Evolutionary conservation across 2,329 filamentous ascomycete genomes (phyloP).

Genomic region (Calonectria montana): DNA sequence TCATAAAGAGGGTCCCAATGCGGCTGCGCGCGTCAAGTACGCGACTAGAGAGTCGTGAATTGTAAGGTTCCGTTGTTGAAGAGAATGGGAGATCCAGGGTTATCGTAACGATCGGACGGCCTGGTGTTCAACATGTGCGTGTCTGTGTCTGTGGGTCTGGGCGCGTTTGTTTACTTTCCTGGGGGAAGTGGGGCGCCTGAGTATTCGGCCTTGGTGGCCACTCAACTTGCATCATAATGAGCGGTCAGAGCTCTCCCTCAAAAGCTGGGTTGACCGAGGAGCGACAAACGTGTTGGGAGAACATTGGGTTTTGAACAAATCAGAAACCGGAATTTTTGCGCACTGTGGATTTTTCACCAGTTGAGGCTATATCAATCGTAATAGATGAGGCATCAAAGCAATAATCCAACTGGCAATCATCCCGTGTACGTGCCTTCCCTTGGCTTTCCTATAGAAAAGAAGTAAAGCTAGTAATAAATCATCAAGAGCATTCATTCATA

Average conservation of each 20-base stretch:
- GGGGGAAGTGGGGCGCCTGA: slow-evolving; percentile 29
- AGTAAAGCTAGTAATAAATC: not conserved
- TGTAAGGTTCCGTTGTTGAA: slow-evolving; percentile 29
- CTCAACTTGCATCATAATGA: slow-evolving; percentile 14
- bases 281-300: not conserved
- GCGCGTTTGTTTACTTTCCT: slow-evolving; percentile 51
- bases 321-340: not conserved
- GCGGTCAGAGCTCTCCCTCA: not conserved
- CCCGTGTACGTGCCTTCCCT: not conserved
- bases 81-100: slow-evolving; percentile 28
- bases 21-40: slow-evolving; percentile 18
- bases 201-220: slow-evolving; percentile 21
- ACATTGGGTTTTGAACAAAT: not conserved
- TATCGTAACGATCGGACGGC: slow-evolving; percentile 24
- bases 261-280: not conserved
- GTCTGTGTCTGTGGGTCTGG: slow-evolving; percentile 31
- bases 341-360: not conserved
- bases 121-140: slow-evolving; percentile 20
- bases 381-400: not conserved
- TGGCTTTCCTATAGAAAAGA: not conserved
- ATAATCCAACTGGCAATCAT: too few relatives aligned
- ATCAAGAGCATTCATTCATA: not conserved
- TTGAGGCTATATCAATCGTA: not conserved
- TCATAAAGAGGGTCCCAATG: slow-evolving; percentile 14
- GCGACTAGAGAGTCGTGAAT: slow-evolving; percentile 1